phyloP scores from a whole-genome alignment of 2,329 filamentous ascomycete genomes.

The Fusarium coffeatum region DNA sequence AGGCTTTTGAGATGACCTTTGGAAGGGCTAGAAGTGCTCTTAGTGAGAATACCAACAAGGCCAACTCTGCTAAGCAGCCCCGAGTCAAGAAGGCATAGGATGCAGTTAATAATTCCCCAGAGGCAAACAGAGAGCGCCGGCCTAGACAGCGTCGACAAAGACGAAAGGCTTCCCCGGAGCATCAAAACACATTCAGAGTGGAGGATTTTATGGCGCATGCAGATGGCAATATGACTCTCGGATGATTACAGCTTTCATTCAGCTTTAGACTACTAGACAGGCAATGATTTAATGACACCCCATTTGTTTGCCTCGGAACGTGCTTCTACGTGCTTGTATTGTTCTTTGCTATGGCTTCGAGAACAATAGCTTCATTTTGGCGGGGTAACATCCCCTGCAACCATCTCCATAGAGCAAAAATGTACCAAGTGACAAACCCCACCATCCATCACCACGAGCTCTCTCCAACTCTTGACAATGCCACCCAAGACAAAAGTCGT shows the following conservation, averaged over 20 bases:
- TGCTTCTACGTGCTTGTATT: constrained; percentile 24
- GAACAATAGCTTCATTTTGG: constrained; percentile 44
- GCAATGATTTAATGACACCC: neutral
- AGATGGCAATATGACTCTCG: constrained; percentile 9
- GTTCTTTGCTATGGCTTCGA: constrained; percentile 23
- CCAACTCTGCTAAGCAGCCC: constrained; percentile 23
- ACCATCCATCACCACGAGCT: constrained; percentile 45
- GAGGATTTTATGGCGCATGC: neutral
- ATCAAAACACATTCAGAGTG: constrained; percentile 3
- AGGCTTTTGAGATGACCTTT: constrained; percentile 4
- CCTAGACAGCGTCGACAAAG: neutral
- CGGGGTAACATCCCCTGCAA: constrained; percentile 39
- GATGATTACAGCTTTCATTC: neutral
- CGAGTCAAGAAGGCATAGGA: constrained; percentile 18
- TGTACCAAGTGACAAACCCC: constrained; percentile 41
- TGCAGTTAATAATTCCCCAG: neutral
- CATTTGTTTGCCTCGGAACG: constrained; percentile 5
- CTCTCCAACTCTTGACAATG: constrained; percentile 48
- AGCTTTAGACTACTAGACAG: constrained; percentile 8
- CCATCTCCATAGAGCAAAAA: constrained; percentile 36
- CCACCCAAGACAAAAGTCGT: constrained; percentile 53
- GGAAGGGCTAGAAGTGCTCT: constrained; percentile 2
- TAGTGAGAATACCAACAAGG: constrained; percentile 19
- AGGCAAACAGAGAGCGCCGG: neutral
- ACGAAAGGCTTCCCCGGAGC: neutral